phyloP scores from a whole-genome alignment of 768 basidiomycete genomes.

The Tephrocybe rancida region DNA sequence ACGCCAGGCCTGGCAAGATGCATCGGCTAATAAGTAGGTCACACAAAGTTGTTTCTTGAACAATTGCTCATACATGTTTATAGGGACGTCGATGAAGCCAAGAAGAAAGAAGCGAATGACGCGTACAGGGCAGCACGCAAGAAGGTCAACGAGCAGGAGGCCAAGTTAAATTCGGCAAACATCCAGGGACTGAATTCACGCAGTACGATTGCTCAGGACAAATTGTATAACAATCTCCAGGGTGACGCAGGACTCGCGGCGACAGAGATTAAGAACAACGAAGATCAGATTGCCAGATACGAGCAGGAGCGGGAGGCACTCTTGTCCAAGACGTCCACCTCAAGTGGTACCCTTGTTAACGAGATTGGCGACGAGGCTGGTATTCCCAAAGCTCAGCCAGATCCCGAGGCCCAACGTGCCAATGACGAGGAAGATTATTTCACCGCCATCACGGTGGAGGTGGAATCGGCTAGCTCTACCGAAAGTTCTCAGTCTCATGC shows the following conservation, averaged over 20 bases:
- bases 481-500: not conserved
- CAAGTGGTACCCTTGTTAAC: not conserved
- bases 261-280: not conserved
- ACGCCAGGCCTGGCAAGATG: too few species aligned
- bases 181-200: not conserved
- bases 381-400: not conserved
- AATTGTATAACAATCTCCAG: not conserved
- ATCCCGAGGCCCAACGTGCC: not conserved
- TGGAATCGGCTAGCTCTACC: not conserved
- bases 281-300: not conserved
- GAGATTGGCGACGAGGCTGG: not conserved
- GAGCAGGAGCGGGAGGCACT: not conserved
- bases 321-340: not conserved
- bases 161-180: not conserved
- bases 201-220: not conserved
- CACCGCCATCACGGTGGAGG: slow-evolving; percentile 4
- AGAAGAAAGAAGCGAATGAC: too few species aligned
- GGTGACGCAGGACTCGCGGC: not conserved
- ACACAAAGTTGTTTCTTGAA: too few species aligned
- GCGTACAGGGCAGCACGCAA: too few species aligned
- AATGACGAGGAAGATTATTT: slow-evolving; percentile 1
- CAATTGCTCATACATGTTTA: too few species aligned
- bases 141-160: too few species aligned
- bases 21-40: too few species aligned
- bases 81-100: too few species aligned